These are phyloP conservation scores for Quercus suber DNA, from an alignment of 306 rosid species.

Conservation along the genomic window DNA sequence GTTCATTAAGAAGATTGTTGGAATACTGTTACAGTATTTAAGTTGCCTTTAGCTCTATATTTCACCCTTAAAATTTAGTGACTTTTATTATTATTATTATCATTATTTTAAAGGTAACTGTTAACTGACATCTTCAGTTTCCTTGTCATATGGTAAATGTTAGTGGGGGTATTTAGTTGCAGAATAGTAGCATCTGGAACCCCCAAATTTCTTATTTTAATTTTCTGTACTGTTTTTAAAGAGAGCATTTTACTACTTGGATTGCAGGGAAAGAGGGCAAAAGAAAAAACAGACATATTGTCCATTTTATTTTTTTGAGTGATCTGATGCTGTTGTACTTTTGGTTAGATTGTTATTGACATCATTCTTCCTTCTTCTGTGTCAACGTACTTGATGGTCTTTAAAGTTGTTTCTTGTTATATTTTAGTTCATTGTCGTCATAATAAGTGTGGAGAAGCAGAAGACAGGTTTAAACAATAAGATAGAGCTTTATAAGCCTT, in stretches of 20 bases:
- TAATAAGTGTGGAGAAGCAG: neutral
- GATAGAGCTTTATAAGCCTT: too few relatives aligned
- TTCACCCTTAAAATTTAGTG: neutral
- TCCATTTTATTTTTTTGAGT: neutral
- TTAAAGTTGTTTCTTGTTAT: neutral
- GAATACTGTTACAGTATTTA: slow-evolving; percentile 7
- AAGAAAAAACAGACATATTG: neutral
- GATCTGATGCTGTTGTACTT: neutral
- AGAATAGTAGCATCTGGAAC: neutral
- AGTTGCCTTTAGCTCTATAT: slow-evolving; percentile 14
- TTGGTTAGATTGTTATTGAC: neutral
- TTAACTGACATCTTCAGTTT: too few relatives aligned
- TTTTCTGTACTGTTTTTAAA: neutral
- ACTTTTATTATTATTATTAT: too few relatives aligned
- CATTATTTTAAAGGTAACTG: too few relatives aligned
- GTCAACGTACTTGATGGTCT: neutral
- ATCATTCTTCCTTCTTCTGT: neutral
- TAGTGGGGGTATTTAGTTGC: neutral
- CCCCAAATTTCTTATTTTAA: neutral
- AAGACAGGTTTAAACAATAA: neutral
- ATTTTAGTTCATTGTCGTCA: neutral
- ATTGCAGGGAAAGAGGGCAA: neutral
- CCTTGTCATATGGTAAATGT: too few relatives aligned
- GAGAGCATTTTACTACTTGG: neutral
- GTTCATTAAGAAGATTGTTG: slow-evolving; percentile 16